Base-by-base conservation (phyloP, 495 filamentous ascomycete species). In the Hypomontagnella submonticulosa region DNA sequence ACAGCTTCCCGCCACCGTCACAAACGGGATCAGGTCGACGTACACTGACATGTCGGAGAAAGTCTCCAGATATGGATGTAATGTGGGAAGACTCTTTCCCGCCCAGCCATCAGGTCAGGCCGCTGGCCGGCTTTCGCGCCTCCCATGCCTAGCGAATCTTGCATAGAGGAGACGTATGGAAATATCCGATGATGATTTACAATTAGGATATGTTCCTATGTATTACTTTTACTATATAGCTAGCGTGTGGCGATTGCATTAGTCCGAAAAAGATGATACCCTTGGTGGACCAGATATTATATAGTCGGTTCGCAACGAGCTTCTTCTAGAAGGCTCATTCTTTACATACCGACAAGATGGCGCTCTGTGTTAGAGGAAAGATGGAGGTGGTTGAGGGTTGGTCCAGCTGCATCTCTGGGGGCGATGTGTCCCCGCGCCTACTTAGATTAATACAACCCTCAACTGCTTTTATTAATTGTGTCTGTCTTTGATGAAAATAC, bases 381-480 rank as follows among this genome's bases (percentile, higher is more conserved):
- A 46, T 47, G 50, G 23, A 27, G 23, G 33, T 67, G 51, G 64
- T 57, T 50, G 64, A 57, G 41, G 47, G 52, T 16, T 10, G 52
- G 52, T 58, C 47, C 9, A 61, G 40, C 46, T 42, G 23, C 23
- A 57, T 62, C 44, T 67, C 11, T 57, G 20, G 37, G 57, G 52
- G 52, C 52, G 32, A 30, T 57, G 32, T 57, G 34, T 27, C 42
- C 37, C n/a, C 32, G 5, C 20, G 52, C 52, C 57, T 67, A 57
- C 53, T 63, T 68, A 58, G 65, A 68, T 42, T 23, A 68, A 68
- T 59, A 68, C 43, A 38, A 59, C 54, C 36, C 27, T 51, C 13
- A 33, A 41, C 54, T 50, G 36, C 59, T 41, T 59, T 63, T 63
- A 63, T 59, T 58, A 59, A 49, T 44, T 8, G 13, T 53, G 37